These are phyloP conservation scores for Colletotrichum sojae DNA, from an alignment of 2,329 filamentous ascomycete genomes.

Conservation along the genomic window DNA sequence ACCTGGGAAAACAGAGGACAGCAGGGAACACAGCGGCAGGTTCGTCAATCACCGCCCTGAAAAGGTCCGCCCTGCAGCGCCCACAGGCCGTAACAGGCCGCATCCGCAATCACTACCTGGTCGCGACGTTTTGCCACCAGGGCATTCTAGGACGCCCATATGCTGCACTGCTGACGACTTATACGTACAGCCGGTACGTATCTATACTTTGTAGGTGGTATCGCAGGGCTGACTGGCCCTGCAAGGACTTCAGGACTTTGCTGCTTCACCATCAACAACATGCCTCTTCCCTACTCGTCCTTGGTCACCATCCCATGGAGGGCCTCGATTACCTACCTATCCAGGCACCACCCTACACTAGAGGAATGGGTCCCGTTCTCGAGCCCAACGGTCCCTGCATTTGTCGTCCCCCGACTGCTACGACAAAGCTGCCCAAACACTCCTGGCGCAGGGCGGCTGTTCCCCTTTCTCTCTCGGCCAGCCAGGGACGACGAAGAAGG, in stretches of 20 bases:
- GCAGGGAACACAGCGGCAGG: constrained; percentile 26
- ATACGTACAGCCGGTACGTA: too few relatives aligned
- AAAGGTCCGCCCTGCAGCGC: constrained; percentile 27
- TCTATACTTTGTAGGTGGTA: too few relatives aligned
- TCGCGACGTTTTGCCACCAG: constrained; percentile 23
- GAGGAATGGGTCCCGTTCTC: not conserved
- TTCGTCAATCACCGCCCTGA: constrained; percentile 35
- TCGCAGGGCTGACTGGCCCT: too few relatives aligned
- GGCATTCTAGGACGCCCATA: not conserved
- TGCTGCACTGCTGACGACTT: too few relatives aligned
- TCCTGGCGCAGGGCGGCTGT: constrained; percentile 19
- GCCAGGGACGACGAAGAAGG: constrained; percentile 10
- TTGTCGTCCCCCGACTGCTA: not conserved
- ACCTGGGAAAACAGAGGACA: not conserved
- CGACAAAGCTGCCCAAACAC: constrained; percentile 37
- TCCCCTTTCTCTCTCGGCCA: constrained; percentile 19
- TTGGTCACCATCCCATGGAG: too few relatives aligned
- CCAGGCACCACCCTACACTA: not conserved
- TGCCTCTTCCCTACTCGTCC: too few relatives aligned
- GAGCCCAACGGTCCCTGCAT: constrained; percentile 35
- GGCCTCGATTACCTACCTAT: too few relatives aligned
- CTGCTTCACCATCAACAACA: too few relatives aligned
- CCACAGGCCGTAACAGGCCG: constrained; percentile 14
- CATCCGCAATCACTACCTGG: constrained; percentile 11
- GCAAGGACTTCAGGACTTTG: too few relatives aligned